Conservation (phyloP, 2,329 filamentous ascomycete species). For the Stagonosporopsis cucurbitacearum region DNA sequence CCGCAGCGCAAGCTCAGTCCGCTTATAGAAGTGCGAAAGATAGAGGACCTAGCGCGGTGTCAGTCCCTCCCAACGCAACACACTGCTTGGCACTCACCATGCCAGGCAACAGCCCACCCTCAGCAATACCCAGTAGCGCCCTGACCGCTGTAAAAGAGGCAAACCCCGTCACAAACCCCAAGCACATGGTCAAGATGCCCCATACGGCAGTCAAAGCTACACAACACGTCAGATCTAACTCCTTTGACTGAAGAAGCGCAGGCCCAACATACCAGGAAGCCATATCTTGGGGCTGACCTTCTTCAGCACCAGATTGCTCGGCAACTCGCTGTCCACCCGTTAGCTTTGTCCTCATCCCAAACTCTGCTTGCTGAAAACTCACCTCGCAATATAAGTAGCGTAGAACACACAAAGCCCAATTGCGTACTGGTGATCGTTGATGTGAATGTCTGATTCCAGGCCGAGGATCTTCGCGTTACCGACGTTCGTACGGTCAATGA, state of each 20-base stretch:
- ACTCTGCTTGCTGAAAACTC: slow-evolving; percentile 15
- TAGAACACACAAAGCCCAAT: slow-evolving; percentile 70
- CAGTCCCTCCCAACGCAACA: neutral
- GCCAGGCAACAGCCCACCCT: slow-evolving; percentile 70
- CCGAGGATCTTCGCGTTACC: slow-evolving; percentile 73
- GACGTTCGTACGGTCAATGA: slow-evolving; percentile 73
- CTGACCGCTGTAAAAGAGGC: slow-evolving; percentile 67
- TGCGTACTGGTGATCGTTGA: slow-evolving; percentile 68
- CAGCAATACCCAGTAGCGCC: slow-evolving; percentile 66
- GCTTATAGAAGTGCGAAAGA: slow-evolving; percentile 66
- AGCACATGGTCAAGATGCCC: slow-evolving; percentile 65
- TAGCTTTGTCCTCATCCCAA: neutral
- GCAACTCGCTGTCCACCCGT: slow-evolving; percentile 60
- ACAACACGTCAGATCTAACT: neutral
- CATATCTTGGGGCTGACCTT: slow-evolving; percentile 66
- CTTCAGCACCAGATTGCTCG: slow-evolving; percentile 69
- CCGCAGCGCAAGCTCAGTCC: slow-evolving; percentile 65
- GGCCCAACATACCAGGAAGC: slow-evolving; percentile 51
- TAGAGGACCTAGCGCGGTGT: slow-evolving; percentile 55
- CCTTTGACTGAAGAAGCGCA: neutral
- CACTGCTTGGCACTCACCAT: slow-evolving; percentile 57
- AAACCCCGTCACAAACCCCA: slow-evolving; percentile 62
- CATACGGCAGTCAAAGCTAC: slow-evolving; percentile 50
- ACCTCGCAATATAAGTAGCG: slow-evolving; percentile 67
- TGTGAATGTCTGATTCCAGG: slow-evolving; percentile 61